These are phyloP conservation scores for Ceratocystis cubensis DNA, from an alignment of 2,329 filamentous ascomycete genomes.

Conservation along the genomic window DNA sequence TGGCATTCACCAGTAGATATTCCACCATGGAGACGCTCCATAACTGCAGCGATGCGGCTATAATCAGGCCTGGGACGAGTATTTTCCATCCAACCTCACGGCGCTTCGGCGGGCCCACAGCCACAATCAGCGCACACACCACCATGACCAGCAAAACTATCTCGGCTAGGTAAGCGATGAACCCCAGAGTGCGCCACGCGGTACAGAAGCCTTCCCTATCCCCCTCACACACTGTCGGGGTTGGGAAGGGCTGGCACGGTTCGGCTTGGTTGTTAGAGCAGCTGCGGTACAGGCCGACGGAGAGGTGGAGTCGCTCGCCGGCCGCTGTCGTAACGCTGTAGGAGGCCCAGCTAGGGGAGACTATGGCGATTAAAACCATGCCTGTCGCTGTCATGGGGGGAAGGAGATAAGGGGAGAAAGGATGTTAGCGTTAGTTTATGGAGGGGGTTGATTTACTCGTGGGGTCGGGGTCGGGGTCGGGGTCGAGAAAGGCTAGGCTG, in stretches of 20 bases:
- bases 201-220: slow-evolving; percentile 56
- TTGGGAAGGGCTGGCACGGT: slow-evolving; percentile 47
- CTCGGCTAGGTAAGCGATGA: slow-evolving; percentile 72
- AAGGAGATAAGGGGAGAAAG: background rate
- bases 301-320: slow-evolving; percentile 40
- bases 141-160: slow-evolving; percentile 70
- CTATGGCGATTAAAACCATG: slow-evolving; percentile 58
- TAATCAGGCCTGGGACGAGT: slow-evolving; percentile 49
- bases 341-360: slow-evolving; percentile 58
- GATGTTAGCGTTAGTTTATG: background rate
- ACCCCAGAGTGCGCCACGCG: slow-evolving; percentile 81
- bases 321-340: slow-evolving; percentile 43
- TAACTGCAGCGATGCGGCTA: slow-evolving; percentile 13
- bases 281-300: slow-evolving; percentile 66
- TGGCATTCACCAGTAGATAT: slow-evolving; percentile 39
- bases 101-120: slow-evolving; percentile 66
- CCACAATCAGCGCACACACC: slow-evolving; percentile 65
- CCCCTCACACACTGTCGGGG: slow-evolving; percentile 51
- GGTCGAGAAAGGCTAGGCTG: background rate
- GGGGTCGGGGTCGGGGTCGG: background rate
- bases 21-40: slow-evolving; percentile 52
- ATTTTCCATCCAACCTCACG: slow-evolving; percentile 75
- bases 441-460: background rate
- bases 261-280: slow-evolving; percentile 54
- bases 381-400: slow-evolving; percentile 43